Conservation (phyloP, 2,329 filamentous ascomycete genomes). For the Nigrospora osmanthi region DNA sequence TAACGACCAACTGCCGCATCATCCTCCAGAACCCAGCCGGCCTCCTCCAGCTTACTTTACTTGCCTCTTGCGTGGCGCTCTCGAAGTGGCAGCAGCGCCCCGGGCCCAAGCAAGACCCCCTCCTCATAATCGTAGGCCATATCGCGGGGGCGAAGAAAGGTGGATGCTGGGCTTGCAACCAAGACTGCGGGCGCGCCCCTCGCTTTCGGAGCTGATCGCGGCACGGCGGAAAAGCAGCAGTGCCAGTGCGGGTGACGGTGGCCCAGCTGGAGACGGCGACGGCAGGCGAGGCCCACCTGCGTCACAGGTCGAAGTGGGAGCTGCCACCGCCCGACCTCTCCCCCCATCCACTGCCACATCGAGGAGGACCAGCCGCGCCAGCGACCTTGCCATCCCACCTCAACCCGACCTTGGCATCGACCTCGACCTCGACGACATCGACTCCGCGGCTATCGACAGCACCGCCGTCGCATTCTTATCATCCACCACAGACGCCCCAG, state of each 20-base stretch:
- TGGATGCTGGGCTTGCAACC: constrained; percentile 44
- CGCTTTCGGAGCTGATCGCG: constrained; percentile 40
- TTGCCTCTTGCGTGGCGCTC: too few species aligned
- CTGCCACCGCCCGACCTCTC: background rate
- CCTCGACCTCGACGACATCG: constrained; percentile 5
- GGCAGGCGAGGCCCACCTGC: background rate
- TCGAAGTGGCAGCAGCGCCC: too few species aligned
- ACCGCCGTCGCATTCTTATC: constrained; percentile 26
- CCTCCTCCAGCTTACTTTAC: too few species aligned
- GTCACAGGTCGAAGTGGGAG: background rate
- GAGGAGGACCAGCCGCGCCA: constrained; percentile 18
- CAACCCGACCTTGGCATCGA: constrained; percentile 5
- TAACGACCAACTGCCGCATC: too few species aligned
- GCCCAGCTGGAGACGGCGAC: constrained; percentile 1
- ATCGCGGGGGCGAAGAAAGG: background rate
- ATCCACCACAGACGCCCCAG: constrained; percentile 17
- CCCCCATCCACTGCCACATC: constrained; percentile 4
- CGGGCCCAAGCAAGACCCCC: too few species aligned
- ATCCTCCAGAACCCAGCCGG: too few species aligned
- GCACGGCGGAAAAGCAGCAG: constrained; percentile 17
- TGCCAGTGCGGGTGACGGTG: constrained; percentile 7
- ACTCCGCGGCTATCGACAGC: constrained; percentile 24
- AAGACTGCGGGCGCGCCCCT: constrained; percentile 42
- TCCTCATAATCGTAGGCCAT: too few species aligned
- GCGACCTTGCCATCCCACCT: constrained; percentile 20